Evolutionary conservation across 2,329 filamentous ascomycete genomes (phyloP), one percentile per base, ranked within the genome.

Genomic region (Nakataea oryzae): DNA sequence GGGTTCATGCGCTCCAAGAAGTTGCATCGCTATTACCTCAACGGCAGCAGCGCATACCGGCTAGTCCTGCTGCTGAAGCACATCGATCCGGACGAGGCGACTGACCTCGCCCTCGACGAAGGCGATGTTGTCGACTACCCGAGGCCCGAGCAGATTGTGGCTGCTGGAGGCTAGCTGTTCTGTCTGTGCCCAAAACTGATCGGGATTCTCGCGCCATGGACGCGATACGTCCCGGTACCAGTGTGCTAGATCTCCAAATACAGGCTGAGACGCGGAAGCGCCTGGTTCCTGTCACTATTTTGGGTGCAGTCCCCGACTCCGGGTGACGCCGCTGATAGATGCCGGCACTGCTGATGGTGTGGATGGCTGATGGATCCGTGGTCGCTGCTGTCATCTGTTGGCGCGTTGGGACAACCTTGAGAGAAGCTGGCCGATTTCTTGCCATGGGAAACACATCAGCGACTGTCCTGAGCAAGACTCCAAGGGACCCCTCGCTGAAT

Each of bases 1-100:
- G 95, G 95, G 0, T 99, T 99, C 70, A 75, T 97, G 27, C 82
- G 93, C 60, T 96, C 91, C 64, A 99, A 99, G 75, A 90, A 92
- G 64, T 76, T 99, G 61, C 93, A 97, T 74, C 83, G 95, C 56
- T 99, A 99, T 72, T 99, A 99, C 69, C 78, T 99, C 54, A 99
- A 97, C 71, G 95, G 95, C 13, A 99, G 91, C 72, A 96, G 92
- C 62, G 95, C 95, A 2, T 99, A 95, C 73, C 83, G 95, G 55
- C 79, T 99, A 60, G 86, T 97, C 8, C 75, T 99, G 50, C 88
- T 93, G 65, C 76, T 97, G 61, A 93, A 89, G 71, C 69, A 76
- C 3, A 66, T 77, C 50, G 77, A 81, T 58, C 69, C 73, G 3
- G 77, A 80, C 60, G 70, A 70, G 8, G 70, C 70, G 3, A 67